Evolutionary conservation across 73 alveolate genomes (phyloP).

Genomic region (Halteria grandinella): DNA sequence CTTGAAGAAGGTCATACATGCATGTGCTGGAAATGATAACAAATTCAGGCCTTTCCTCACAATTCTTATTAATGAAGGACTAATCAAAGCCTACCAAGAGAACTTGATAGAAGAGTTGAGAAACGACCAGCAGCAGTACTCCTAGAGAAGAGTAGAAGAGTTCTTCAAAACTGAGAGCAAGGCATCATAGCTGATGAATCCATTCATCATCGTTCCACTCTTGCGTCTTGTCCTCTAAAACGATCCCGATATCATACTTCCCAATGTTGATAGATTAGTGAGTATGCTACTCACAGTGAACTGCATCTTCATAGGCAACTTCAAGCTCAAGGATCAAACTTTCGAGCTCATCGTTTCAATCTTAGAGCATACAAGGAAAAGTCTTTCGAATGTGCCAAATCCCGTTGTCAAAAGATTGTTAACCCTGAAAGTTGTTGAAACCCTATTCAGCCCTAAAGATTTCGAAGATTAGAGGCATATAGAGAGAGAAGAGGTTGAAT

Average conservation of each 20-base stretch:
- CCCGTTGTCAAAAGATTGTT: not conserved
- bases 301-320: slow-evolving; percentile 34
- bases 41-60: slow-evolving; percentile 45
- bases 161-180: slow-evolving; percentile 53
- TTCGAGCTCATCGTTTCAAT: slow-evolving; percentile 32
- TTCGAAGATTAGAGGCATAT: not conserved
- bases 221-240: not conserved
- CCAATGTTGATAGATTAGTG: slow-evolving; percentile 1
- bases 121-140: not conserved
- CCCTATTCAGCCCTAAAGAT: slow-evolving; percentile 8
- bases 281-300: slow-evolving; percentile 16
- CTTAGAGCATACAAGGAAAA: slow-evolving; percentile 6
- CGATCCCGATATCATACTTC: not conserved
- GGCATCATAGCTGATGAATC: slow-evolving; percentile 53
- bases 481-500: slow-evolving; percentile 32
- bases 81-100: slow-evolving; percentile 39
- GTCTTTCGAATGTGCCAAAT: not conserved
- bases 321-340: slow-evolving; percentile 25
- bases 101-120: slow-evolving; percentile 33
- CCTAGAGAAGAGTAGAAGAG: slow-evolving; percentile 27
- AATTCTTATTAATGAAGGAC: slow-evolving; percentile 32
- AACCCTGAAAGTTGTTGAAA: slow-evolving; percentile 1
- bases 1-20: slow-evolving; percentile 19
- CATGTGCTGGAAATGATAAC: not conserved
- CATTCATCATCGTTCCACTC: slow-evolving; percentile 29